phyloP scores from a whole-genome alignment of 495 filamentous ascomycete species.

The Neurospora sp. region DNA sequence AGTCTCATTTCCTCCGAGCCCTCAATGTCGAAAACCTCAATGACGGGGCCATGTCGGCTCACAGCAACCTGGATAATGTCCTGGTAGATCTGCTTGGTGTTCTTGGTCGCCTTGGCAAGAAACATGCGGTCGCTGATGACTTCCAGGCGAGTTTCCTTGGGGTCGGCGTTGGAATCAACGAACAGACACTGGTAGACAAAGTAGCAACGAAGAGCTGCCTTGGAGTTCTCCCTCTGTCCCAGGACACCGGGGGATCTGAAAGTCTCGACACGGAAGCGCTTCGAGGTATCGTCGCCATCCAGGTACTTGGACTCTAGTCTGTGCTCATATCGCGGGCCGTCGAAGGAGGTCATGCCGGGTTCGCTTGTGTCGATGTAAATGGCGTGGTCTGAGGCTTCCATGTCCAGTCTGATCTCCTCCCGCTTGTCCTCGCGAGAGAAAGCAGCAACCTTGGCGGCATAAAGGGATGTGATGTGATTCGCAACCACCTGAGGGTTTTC shows the following conservation, averaged over 20 bases:
- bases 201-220: constrained; percentile 87
- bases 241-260: constrained; percentile 82
- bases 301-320: constrained; percentile 93
- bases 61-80: constrained; percentile 83
- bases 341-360: constrained; percentile 63
- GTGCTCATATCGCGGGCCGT: constrained; percentile 83
- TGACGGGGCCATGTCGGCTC: constrained; percentile 77
- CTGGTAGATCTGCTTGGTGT: constrained; percentile 91
- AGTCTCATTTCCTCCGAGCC: constrained; percentile 81
- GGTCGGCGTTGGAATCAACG: constrained; percentile 56
- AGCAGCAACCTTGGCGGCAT: constrained; percentile 93
- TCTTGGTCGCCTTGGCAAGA: constrained; percentile 86
- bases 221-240: constrained; percentile 37
- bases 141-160: constrained; percentile 78
- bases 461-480: constrained; percentile 89
- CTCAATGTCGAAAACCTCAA: constrained; percentile 95
- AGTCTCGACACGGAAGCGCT: constrained; percentile 81
- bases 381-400: constrained; percentile 89
- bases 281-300: constrained; percentile 54
- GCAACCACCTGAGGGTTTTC: constrained; percentile 81
- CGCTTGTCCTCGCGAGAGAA: constrained; percentile 88
- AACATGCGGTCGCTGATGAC: constrained; percentile 90
- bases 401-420: constrained; percentile 87
- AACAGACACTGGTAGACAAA: constrained; percentile 97
- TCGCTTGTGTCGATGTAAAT: constrained; percentile 97